Percentiles rank a stretch among this genome's conserved stretches.
Evolutionary conservation across 306 rosid species (phyloP).

Genomic region (Arachis stenosperma): DNA sequence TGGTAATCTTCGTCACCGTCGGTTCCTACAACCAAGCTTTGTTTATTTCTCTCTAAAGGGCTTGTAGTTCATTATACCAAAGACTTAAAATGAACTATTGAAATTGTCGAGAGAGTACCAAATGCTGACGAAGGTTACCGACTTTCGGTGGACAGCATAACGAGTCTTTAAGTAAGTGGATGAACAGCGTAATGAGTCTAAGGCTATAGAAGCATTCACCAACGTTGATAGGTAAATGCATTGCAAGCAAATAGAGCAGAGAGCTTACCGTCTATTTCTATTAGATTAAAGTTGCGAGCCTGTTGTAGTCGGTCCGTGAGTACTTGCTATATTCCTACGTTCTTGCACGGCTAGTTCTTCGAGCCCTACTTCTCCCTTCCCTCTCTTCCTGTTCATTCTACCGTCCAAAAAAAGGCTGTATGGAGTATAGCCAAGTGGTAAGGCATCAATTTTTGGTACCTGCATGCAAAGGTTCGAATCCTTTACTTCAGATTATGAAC

Average conservation of each 20-base stretch:
- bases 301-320: too few relatives aligned
- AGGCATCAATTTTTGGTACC: neutral
- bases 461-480: too few relatives aligned
- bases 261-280: too few relatives aligned
- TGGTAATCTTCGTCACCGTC: too few relatives aligned
- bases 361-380: neutral
- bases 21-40: too few relatives aligned
- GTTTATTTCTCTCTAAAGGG: too few relatives aligned
- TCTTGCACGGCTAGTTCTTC: neutral
- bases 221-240: too few relatives aligned
- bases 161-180: neutral
- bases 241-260: too few relatives aligned
- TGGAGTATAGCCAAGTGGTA: conserved; percentile 5
- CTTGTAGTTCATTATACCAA: too few relatives aligned
- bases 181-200: neutral
- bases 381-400: neutral
- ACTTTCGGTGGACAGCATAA: neutral
- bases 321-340: too few relatives aligned
- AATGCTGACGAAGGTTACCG: neutral
- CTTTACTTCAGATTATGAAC: neutral
- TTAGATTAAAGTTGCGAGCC: too few relatives aligned
- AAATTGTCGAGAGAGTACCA: neutral
- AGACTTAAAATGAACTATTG: neutral
- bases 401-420: neutral
- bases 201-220: neutral